These are phyloP conservation scores for Pulicaria dysenterica DNA, from an alignment of 129 eudicot species.

Conservation along the genomic window DNA sequence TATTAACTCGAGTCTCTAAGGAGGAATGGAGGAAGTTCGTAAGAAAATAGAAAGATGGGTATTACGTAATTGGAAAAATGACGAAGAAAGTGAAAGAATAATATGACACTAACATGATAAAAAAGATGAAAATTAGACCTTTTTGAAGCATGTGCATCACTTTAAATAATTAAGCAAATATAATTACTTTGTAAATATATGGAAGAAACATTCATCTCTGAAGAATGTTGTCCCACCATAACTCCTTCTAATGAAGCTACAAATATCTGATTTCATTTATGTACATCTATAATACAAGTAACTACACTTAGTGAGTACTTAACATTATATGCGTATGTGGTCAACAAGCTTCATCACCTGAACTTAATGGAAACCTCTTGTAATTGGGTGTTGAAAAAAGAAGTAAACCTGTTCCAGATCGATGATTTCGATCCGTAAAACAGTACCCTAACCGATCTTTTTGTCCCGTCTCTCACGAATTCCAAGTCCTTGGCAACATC, in stretches of 20 bases:
- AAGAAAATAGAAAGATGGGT: too few species aligned
- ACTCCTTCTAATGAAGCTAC: not conserved
- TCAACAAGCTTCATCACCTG: constrained; percentile 28
- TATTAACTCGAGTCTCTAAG: too few species aligned
- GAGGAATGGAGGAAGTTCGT: too few species aligned
- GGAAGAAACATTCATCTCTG: too few species aligned
- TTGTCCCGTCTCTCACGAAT: constrained; percentile 63
- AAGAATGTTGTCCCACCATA: too few species aligned
- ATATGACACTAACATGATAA: too few species aligned
- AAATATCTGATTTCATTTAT: constrained; percentile 21
- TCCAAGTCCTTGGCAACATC: constrained; percentile 62
- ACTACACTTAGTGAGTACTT: constrained; percentile 18
- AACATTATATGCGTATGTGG: constrained; percentile 28
- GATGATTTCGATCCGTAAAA: constrained; percentile 70
- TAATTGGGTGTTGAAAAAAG: constrained; percentile 42
- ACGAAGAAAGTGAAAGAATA: too few species aligned
- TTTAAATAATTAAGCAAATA: too few species aligned
- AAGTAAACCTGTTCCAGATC: constrained; percentile 58
- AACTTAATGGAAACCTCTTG: constrained; percentile 28
- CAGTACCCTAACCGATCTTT: constrained; percentile 56
- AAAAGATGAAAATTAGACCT: too few species aligned
- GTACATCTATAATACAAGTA: constrained; percentile 27
- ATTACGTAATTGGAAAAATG: too few species aligned
- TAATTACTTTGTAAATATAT: too few species aligned
- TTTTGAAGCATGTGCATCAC: too few species aligned